A percentile compares a stretch with the other conserved stretches of the same genome.
These are phyloP conservation scores for Lipomyces starkeyi DNA, from an alignment of 805 yeast species.

Conservation along the genomic window DNA sequence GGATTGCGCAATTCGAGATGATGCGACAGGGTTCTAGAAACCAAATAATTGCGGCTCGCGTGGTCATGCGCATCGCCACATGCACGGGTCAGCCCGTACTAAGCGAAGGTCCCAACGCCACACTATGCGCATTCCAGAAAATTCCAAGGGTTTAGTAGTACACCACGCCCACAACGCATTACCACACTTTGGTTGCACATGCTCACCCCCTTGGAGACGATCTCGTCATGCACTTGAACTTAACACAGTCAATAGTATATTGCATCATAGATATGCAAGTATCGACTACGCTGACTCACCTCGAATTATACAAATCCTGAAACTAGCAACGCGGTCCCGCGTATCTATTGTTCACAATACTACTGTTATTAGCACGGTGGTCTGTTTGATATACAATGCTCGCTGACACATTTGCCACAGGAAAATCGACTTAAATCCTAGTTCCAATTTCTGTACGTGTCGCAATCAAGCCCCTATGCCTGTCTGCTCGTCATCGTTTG, in stretches of 20 bases:
- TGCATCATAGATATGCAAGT: not conserved
- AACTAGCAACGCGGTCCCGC: not conserved
- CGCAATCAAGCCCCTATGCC: not conserved
- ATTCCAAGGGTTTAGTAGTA: not conserved
- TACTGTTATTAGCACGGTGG: not conserved
- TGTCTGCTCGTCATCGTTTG: not conserved
- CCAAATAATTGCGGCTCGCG: not conserved
- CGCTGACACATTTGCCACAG: too few relatives aligned
- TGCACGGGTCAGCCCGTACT: not conserved
- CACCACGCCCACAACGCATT: not conserved
- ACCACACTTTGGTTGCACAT: not conserved
- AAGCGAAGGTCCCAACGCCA: not conserved
- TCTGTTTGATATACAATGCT: not conserved
- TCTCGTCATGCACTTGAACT: not conserved
- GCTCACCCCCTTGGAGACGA: not conserved
- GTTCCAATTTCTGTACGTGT: too few relatives aligned
- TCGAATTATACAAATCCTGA: not conserved
- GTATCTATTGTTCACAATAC: not conserved
- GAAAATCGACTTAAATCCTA: too few relatives aligned
- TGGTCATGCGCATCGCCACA: slow-evolving; percentile 3
- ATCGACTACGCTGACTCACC: not conserved
- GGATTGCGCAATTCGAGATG: not conserved
- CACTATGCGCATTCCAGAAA: not conserved
- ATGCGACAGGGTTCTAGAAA: not conserved
- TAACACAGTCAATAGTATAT: not conserved